Conservation (phyloP, 495 filamentous ascomycete genomes). For the Podospora anserina region DNA sequence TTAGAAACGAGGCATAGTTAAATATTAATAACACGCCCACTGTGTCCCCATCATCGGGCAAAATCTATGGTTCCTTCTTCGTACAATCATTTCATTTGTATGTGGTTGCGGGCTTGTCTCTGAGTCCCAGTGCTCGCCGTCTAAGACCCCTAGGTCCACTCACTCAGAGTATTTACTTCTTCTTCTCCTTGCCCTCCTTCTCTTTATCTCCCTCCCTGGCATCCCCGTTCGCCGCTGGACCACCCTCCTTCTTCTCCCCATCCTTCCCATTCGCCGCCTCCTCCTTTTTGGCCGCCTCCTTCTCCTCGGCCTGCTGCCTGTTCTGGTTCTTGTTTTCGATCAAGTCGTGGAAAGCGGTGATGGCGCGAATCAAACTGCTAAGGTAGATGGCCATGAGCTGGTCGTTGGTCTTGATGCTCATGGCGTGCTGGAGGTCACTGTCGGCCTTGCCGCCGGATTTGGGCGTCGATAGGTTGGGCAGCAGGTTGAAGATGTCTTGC, state of each 20-base stretch:
- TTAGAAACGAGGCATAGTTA: neutral
- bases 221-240: constrained; percentile 57
- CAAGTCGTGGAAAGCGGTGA: constrained; percentile 97
- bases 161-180: constrained; percentile 27
- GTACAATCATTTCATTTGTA: constrained; percentile 14
- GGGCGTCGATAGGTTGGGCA: constrained; percentile 92
- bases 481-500: constrained; percentile 97
- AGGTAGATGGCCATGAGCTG: constrained; percentile 98
- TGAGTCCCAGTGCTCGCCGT: neutral
- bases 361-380: constrained; percentile 91
- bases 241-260: constrained; percentile 61
- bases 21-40: constrained; percentile 30
- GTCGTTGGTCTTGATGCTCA: constrained; percentile 99
- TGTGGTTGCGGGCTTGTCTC: constrained; percentile 1
- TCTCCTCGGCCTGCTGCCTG: constrained; percentile 92
- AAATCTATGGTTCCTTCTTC: neutral
- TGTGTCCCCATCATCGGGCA: constrained; percentile 13
- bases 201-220: constrained; percentile 44
- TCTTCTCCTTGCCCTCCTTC: constrained; percentile 38
- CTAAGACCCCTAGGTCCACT: neutral
- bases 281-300: constrained; percentile 68
- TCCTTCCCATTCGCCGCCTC: constrained; percentile 53
- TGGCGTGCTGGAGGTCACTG: constrained; percentile 82
- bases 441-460: constrained; percentile 51
- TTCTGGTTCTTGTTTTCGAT: constrained; percentile 99